Conservation (phyloP, 208 protist species). For the Naegleria fowleri region DNA sequence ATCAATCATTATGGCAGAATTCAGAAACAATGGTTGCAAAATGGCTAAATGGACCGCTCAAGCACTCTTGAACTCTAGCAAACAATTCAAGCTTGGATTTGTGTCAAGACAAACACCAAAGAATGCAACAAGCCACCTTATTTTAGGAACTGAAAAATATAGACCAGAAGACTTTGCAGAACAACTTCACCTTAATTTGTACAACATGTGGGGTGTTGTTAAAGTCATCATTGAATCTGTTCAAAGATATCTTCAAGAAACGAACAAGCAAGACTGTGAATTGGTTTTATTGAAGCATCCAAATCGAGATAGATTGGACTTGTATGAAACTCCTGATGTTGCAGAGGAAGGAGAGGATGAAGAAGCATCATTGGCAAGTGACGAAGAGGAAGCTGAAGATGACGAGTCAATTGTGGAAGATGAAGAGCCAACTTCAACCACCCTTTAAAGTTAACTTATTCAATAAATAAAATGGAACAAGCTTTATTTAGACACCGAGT, state of each 20-base stretch:
- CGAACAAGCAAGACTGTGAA: not conserved
- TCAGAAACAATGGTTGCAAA: not conserved
- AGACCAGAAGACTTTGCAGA: not conserved
- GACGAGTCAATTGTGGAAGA: not conserved
- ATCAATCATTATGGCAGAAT: not conserved
- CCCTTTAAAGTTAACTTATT: no score
- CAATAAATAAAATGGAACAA: no score
- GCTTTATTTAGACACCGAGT: no score
- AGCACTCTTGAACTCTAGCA: not conserved
- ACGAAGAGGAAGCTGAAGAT: not conserved
- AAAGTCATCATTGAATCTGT: not conserved
- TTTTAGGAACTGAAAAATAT: not conserved
- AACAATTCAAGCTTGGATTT: not conserved
- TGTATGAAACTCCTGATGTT: not conserved
- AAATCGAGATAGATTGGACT: not conserved
- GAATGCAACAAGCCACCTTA: not conserved
- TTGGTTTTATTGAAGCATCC: conserved; percentile 3
- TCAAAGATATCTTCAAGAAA: not conserved
- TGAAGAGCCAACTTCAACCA: not conserved
- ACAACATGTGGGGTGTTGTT: conserved; percentile 23
- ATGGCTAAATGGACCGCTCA: not conserved
- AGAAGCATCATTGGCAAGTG: not conserved
- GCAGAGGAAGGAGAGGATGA: not conserved
- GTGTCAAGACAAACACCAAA: not conserved
- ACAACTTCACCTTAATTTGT: not conserved